phyloP scores from a whole-genome alignment of 169 alveolate genomes.

The Cryptosporidium ubiquitum region DNA sequence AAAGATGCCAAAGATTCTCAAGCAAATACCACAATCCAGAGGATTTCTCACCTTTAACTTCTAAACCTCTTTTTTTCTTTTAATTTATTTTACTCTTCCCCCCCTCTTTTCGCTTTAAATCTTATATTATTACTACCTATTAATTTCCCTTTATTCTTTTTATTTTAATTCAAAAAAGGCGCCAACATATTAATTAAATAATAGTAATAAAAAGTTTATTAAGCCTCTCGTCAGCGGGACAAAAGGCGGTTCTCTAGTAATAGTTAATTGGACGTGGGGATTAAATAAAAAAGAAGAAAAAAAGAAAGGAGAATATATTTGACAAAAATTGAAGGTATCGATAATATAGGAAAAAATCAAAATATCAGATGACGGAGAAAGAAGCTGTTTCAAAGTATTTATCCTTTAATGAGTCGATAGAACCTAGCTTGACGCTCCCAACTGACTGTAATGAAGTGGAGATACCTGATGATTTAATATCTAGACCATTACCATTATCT shows the following conservation, averaged over 20 bases:
- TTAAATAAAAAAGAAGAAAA: not conserved
- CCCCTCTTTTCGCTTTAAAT: not conserved
- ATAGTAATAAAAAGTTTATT: not conserved
- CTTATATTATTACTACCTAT: not conserved
- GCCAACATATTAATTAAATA: not conserved
- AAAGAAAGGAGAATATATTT: not conserved
- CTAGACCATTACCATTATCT: conserved; percentile 80
- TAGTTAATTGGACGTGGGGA: conserved; percentile 37
- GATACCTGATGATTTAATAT: conserved; percentile 18
- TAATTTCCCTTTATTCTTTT: not conserved
- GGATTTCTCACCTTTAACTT: not conserved
- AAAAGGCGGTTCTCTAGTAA: conserved; percentile 17
- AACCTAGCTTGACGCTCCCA: conserved; percentile 37
- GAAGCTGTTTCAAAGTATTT: conserved; percentile 35
- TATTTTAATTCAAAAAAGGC: not conserved
- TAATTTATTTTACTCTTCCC: not conserved
- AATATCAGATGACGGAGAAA: conserved; percentile 7
- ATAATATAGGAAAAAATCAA: not conserved
- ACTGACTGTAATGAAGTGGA: conserved; percentile 30
- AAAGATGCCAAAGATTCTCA: not conserved
- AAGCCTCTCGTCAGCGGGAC: conserved; percentile 16
- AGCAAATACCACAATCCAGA: not conserved
- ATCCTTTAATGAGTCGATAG: conserved; percentile 50
- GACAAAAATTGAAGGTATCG: not conserved
- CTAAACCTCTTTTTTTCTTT: not conserved